A percentile compares a stretch with the other conserved stretches of the same genome.
Conservation (phyloP, 352 stramenopile species). For the Elongisporangium anandrum region DNA sequence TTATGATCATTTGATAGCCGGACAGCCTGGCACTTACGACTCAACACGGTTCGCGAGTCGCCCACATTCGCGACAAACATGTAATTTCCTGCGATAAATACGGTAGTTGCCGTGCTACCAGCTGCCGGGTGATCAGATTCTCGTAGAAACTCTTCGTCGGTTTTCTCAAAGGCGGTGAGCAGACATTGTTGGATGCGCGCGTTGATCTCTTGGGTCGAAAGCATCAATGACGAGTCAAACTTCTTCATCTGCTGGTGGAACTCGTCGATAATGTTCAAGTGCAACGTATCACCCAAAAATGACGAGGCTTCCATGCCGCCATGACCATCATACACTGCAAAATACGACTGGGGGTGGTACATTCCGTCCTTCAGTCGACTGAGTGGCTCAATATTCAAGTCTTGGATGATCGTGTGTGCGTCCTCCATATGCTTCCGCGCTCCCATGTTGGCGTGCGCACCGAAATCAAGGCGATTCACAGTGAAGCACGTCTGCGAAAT, state of each 20-base stretch:
- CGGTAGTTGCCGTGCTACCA: slow-evolving; percentile 93
- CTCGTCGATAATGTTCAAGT: slow-evolving; percentile 59
- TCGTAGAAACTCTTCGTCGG: slow-evolving; percentile 68
- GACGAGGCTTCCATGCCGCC: slow-evolving; percentile 91
- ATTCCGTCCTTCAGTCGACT: slow-evolving; percentile 22
- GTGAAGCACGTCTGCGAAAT: slow-evolving; percentile 95
- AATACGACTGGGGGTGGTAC: slow-evolving; percentile 90
- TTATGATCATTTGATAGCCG: slow-evolving; percentile 97
- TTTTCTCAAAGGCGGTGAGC: slow-evolving; percentile 53
- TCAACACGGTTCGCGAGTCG: slow-evolving; percentile 94
- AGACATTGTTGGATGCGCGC: slow-evolving; percentile 52
- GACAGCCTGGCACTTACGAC: slow-evolving; percentile 77
- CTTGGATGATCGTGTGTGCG: slow-evolving; percentile 93
- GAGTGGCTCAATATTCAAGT: slow-evolving; percentile 61
- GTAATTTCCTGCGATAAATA: slow-evolving; percentile 89
- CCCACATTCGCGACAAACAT: slow-evolving; percentile 96
- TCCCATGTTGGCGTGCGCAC: slow-evolving; percentile 92
- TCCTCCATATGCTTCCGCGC: slow-evolving; percentile 95
- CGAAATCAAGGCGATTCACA: slow-evolving; percentile 96
- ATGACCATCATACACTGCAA: slow-evolving; percentile 96
- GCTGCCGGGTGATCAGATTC: slow-evolving; percentile 63
- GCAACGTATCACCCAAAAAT: slow-evolving; percentile 80
- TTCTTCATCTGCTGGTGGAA: slow-evolving; percentile 49
- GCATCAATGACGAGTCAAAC: slow-evolving; percentile 26
- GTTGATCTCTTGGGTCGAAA: slow-evolving; percentile 39